Percentiles rank a stretch among this genome's conserved stretches.
phyloP scores from a whole-genome alignment of 1,284 basidiomycete species.

The Ustilago nuda region DNA sequence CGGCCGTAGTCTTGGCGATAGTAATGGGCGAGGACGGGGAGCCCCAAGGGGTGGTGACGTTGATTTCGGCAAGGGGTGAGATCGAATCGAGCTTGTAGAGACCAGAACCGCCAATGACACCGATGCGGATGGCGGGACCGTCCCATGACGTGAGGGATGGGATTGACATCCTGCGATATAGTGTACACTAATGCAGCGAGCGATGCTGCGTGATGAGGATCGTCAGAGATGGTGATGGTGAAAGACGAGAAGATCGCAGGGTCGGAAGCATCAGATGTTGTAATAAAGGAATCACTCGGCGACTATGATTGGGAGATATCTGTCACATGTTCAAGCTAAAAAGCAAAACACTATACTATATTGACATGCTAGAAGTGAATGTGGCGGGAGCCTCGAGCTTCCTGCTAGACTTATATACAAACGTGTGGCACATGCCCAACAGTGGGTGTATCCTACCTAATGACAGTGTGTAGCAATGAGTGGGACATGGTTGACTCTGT shows the following conservation, averaged over 20 bases:
- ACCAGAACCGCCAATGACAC: conserved; percentile 67
- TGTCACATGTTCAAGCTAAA: too few relatives aligned
- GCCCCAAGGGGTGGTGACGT: conserved; percentile 83
- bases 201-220: not conserved
- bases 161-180: conserved; percentile 26
- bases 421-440: too few relatives aligned
- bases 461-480: too few relatives aligned
- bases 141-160: conserved; percentile 38
- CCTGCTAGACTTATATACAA: too few relatives aligned
- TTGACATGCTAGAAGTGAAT: too few relatives aligned
- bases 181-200: not conserved
- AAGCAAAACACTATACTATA: too few relatives aligned
- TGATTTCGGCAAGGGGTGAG: conserved; percentile 60
- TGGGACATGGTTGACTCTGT: too few relatives aligned
- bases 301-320: too few relatives aligned
- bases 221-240: not conserved
- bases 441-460: too few relatives aligned
- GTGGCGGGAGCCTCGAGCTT: too few relatives aligned
- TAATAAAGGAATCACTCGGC: too few relatives aligned
- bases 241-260: not conserved
- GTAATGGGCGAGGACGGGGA: conserved; percentile 89
- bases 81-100: conserved; percentile 67
- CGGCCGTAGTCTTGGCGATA: conserved; percentile 83
- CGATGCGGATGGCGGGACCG: conserved; percentile 55
- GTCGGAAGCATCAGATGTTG: not conserved